Evolutionary conservation across 1,139 yeast genomes (phyloP), one percentile per base, ranked within the genome.

Genomic region (Yamadazyma kanchanaburiensis): DNA sequence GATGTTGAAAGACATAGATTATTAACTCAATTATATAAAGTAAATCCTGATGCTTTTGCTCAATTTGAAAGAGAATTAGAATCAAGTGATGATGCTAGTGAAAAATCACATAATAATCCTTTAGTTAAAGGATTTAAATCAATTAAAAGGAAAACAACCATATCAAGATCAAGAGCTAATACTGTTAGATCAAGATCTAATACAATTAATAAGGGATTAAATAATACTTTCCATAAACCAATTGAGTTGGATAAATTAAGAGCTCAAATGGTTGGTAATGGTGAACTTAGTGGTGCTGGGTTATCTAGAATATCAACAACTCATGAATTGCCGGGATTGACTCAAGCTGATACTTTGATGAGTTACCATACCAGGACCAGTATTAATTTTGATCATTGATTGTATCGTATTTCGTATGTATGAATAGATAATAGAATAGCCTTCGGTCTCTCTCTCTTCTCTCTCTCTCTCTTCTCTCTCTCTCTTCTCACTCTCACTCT

Each of bases 251-350:
- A 58, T 22, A 57, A 58, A 30, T 56, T 70, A 43, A 52, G 76
- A 37, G 39, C 43, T 27, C 68, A 66, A 38, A 70, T 70, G 76
- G 53, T 64, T 27, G 45, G 45, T 21, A 50, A 46, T 18, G 74
- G 74, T 8, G 69, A 67, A 37, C 60, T 60, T 32, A 51, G 56
- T 11, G 47, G 64, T 29, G 45, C 61, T 31, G 62, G 69, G 2
- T 51, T 70, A 38, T 64, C 64, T 18, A 53, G 74, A 43, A 55
- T 70, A 20, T 49, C 53, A 28, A 67, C 76, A 11, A 61, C 74
- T 8, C 75, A 70, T 34, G 72, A 66, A 26, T 51, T 71, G 28
- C 76, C 76, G 0, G 77, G 77, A 3, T 57, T 71, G 34, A 60
- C 73, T 2, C 70, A 68, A 38, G 77, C 77, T 3, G 74, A 69